These are phyloP conservation scores for Tetrahymena elliotti DNA, from an alignment of 73 alveolate species.

Conservation along the genomic window DNA sequence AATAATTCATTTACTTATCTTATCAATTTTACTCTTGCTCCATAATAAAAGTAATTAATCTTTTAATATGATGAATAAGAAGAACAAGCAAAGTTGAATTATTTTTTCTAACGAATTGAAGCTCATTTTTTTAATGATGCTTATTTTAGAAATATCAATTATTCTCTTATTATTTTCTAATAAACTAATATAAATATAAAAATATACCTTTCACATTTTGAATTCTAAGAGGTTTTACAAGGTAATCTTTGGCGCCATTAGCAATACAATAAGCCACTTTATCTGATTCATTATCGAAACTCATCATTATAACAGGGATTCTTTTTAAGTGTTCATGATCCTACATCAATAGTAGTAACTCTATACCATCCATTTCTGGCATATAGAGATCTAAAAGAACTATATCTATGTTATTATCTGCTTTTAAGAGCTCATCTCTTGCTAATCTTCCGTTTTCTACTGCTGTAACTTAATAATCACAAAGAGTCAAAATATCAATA, in stretches of 20 bases:
- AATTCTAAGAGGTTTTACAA: conserved; percentile 62
- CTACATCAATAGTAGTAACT: conserved; percentile 48
- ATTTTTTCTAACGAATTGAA: too few species aligned
- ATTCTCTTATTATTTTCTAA: too few species aligned
- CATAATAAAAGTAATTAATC: too few species aligned
- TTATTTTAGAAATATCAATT: too few species aligned
- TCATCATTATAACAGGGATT: conserved; percentile 71
- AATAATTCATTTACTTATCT: neutral
- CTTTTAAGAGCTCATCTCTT: conserved; percentile 32
- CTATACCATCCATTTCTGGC: conserved; percentile 81
- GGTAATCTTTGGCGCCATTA: conserved; percentile 63
- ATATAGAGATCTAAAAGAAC: conserved; percentile 60
- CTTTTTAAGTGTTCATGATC: conserved; percentile 47
- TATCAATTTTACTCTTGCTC: too few species aligned
- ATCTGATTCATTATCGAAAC: conserved; percentile 51
- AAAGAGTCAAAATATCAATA: conserved; percentile 54
- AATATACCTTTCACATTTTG: neutral
- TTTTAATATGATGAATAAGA: too few species aligned
- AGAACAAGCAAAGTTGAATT: too few species aligned
- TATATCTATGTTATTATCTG: conserved; percentile 45
- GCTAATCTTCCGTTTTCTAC: conserved; percentile 63
- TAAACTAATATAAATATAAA: too few species aligned
- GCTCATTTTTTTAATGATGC: too few species aligned
- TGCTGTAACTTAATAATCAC: conserved; percentile 51
- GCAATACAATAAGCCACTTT: conserved; percentile 46